Base-by-base conservation (phyloP, 1,284 basidiomycete genomes). In the Ganoderma leucocontextum region DNA sequence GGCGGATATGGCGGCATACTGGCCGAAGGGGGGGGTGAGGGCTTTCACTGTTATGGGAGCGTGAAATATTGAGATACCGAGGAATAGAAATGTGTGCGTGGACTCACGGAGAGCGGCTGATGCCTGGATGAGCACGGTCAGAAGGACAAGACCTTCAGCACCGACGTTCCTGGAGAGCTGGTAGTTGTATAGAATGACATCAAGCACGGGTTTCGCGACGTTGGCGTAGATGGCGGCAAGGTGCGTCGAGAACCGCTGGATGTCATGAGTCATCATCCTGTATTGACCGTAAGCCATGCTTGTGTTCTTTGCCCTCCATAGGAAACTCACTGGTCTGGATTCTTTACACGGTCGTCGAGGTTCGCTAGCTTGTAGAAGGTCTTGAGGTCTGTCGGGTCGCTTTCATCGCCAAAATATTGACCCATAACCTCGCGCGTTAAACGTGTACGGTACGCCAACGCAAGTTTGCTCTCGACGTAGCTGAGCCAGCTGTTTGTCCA, bases 401-500 rank as follows among this genome's bases (percentile, higher is more conserved):
- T 81, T 71, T 88, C 87, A 62, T 93, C 88, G 15, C 94, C 93
- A 13, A 99, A 87, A 78, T 99, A 99, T 73, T 91, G 87, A 63
- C 88, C 86, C 82, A 98, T 88, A 1, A 97, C 91, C 73, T 94
- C 89, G 60, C 89, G 85, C 0, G 97, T 98, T 47, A 99, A 83
- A 70, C 96, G 88, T 0, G 95, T 95, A 22, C 97, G 89, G 79
- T 98, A 98, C 1, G 95, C 95, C 55, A 98, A 91, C 0, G 95
- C 93, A 15, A 99, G 87, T 80, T 98, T 97, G 79, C 91, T 96
- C 80, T 99, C 97, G 19, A 99, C 88, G 78, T 95, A 99, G 73
- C 91, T 93, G 61, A 99, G 87, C 94, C 96, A 97, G 72, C 95
- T 96, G 79, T 99, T 99, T 38, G 95, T 97, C 87, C 96, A 97